Evolutionary conservation across 192 early-diverging fungal genomes (phyloP).

Genomic region (Coemansia sp.): DNA sequence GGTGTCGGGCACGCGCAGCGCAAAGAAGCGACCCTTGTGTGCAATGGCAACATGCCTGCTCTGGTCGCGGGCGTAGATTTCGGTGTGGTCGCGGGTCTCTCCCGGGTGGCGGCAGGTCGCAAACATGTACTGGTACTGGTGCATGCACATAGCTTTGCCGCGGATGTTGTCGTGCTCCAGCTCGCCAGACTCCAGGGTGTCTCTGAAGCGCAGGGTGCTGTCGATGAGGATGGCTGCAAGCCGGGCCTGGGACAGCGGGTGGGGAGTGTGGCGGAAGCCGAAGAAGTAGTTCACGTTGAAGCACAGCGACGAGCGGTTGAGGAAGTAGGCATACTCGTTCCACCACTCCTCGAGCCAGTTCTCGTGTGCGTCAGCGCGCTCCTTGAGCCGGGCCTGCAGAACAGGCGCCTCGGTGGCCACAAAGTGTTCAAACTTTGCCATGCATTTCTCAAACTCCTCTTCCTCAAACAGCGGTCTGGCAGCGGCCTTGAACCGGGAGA

Average conservation of each 20-base stretch:
- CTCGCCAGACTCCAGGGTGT: slow-evolving; percentile 59
- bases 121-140: slow-evolving; percentile 86
- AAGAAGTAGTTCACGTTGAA: slow-evolving; percentile 58
- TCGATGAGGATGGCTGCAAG: slow-evolving; percentile 68
- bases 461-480: slow-evolving; percentile 54
- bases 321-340: slow-evolving; percentile 58
- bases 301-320: slow-evolving; percentile 54
- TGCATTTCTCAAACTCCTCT: slow-evolving; percentile 55
- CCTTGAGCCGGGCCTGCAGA: slow-evolving; percentile 53
- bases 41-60: slow-evolving; percentile 77
- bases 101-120: slow-evolving; percentile 78
- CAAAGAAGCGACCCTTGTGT: slow-evolving; percentile 77
- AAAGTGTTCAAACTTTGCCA: slow-evolving; percentile 56
- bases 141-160: slow-evolving; percentile 72
- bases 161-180: slow-evolving; percentile 73
- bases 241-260: slow-evolving; percentile 35
- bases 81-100: slow-evolving; percentile 65
- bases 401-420: slow-evolving; percentile 45
- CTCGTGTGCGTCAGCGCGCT: slow-evolving; percentile 34
- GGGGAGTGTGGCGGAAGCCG: slow-evolving; percentile 52
- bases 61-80: slow-evolving; percentile 59
- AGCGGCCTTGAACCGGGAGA: slow-evolving; percentile 52
- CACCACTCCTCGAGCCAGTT: slow-evolving; percentile 59
- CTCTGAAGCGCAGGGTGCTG: slow-evolving; percentile 65
- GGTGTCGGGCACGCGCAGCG: slow-evolving; percentile 57